These are phyloP conservation scores for Tuber indicum DNA, from an alignment of 495 filamentous ascomycete species.

Conservation along the genomic window DNA sequence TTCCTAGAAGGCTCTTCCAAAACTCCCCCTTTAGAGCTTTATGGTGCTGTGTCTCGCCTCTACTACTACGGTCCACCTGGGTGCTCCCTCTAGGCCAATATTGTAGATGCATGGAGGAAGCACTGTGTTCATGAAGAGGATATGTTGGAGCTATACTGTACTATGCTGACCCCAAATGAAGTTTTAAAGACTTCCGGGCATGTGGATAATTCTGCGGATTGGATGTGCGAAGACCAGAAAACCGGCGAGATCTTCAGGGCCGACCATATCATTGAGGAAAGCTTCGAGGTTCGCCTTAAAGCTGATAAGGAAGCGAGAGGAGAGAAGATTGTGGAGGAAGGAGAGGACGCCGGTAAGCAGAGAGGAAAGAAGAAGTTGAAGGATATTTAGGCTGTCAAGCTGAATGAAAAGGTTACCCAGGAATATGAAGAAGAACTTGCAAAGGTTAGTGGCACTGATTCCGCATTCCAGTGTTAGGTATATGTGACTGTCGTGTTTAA, in stretches of 20 bases:
- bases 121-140: constrained; percentile 85
- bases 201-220: constrained; percentile 96
- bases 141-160: constrained; percentile 85
- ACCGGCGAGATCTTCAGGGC: constrained; percentile 93
- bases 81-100: constrained; percentile 71
- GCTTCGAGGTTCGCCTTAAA: constrained; percentile 75
- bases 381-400: constrained; percentile 53
- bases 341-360: constrained; percentile 50
- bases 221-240: constrained; percentile 99
- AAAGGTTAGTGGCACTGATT: constrained; percentile 43
- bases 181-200: constrained; percentile 95
- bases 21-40: constrained; percentile 90
- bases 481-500: not conserved
- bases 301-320: constrained; percentile 72
- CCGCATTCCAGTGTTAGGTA: not conserved
- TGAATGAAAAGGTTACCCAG: constrained; percentile 59
- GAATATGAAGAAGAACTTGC: constrained; percentile 69
- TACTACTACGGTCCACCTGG: constrained; percentile 83
- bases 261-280: constrained; percentile 91
- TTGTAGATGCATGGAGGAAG: constrained; percentile 88
- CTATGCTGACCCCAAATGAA: constrained; percentile 75
- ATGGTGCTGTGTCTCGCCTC: constrained; percentile 76
- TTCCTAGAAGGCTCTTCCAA: constrained; percentile 86
- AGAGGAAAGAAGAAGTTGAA: constrained; percentile 56
- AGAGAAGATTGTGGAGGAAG: constrained; percentile 61